Conservation (phyloP, 108 stramenopile genomes). For the Fistulifera pelliculosa region DNA sequence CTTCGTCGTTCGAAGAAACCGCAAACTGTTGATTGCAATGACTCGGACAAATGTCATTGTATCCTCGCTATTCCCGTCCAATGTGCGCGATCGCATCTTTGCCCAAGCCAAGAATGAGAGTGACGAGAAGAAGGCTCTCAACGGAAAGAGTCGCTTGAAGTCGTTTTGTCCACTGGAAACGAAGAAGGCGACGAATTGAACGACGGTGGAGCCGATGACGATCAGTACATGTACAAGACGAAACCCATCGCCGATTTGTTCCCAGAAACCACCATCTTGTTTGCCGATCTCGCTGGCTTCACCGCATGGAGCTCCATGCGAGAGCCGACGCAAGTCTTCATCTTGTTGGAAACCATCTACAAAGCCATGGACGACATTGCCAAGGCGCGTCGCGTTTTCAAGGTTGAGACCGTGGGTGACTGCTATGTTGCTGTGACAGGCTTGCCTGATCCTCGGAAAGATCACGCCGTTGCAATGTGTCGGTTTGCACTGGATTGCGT, state of each 20-base stretch:
- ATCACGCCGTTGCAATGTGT: slow-evolving; percentile 28
- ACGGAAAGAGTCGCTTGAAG: slow-evolving; percentile 2
- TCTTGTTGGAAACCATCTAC: slow-evolving; percentile 35
- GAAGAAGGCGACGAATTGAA: not conserved
- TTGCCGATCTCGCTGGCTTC: slow-evolving; percentile 5
- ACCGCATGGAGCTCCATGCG: slow-evolving; percentile 14
- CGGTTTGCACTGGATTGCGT: slow-evolving; percentile 13
- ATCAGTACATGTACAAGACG: no score
- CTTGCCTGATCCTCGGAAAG: slow-evolving; percentile 24
- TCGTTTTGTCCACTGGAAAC: not conserved
- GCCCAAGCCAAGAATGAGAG: not conserved
- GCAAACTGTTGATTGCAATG: slow-evolving; percentile 9
- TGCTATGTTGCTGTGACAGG: slow-evolving; percentile 11
- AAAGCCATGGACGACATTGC: slow-evolving; percentile 40
- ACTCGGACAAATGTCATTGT: slow-evolving; percentile 15
- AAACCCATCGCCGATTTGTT: slow-evolving; percentile 1
- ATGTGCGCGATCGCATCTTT: slow-evolving; percentile 24
- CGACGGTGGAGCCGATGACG: no score
- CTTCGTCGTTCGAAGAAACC: slow-evolving; percentile 19
- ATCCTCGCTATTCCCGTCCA: slow-evolving; percentile 24
- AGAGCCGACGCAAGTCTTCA: slow-evolving; percentile 31
- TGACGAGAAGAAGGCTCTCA: not conserved
- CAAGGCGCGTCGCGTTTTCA: slow-evolving; percentile 5
- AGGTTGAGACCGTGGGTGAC: slow-evolving; percentile 9
- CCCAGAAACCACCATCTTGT: slow-evolving; percentile 2